Percentiles rank a stretch among this genome's conserved stretches.
These are phyloP conservation scores for Diplogelasinospora grovesii DNA, from an alignment of 495 filamentous ascomycete genomes.

Conservation along the genomic window DNA sequence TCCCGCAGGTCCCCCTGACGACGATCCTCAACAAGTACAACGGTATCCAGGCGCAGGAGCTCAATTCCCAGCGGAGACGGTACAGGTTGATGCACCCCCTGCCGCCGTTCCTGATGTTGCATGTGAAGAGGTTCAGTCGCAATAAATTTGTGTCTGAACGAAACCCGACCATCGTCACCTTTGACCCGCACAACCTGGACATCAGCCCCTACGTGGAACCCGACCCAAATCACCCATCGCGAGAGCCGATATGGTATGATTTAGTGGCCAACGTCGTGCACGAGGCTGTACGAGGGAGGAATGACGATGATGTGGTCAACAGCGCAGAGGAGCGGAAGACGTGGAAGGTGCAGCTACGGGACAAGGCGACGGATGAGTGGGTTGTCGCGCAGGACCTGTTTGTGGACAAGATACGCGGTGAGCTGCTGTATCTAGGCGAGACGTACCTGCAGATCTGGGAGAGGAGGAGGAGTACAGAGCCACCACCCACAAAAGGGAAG, in stretches of 20 bases:
- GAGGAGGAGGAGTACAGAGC: slow-evolving; percentile 60
- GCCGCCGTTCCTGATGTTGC: slow-evolving; percentile 86
- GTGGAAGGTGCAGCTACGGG: slow-evolving; percentile 62
- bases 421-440: slow-evolving; percentile 87
- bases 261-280: slow-evolving; percentile 94
- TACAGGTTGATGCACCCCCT: slow-evolving; percentile 90
- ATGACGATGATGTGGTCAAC: slow-evolving; percentile 68
- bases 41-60: slow-evolving; percentile 79
- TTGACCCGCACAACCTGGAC: slow-evolving; percentile 75
- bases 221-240: slow-evolving; percentile 48
- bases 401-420: slow-evolving; percentile 76
- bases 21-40: slow-evolving; percentile 91
- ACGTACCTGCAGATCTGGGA: slow-evolving; percentile 97
- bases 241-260: slow-evolving; percentile 92
- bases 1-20: slow-evolving; percentile 90
- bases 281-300: slow-evolving; percentile 69
- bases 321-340: slow-evolving; percentile 77
- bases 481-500: slow-evolving; percentile 22
- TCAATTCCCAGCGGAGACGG: slow-evolving; percentile 73
- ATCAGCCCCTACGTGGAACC: slow-evolving; percentile 75
- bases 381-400: slow-evolving; percentile 89
- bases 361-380: slow-evolving; percentile 72
- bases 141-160: slow-evolving; percentile 96
- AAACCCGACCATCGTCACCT: slow-evolving; percentile 97
- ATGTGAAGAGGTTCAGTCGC: slow-evolving; percentile 91